Percentiles rank a stretch among this genome's conserved stretches.
phyloP scores from a whole-genome alignment of 2,329 filamentous ascomycete species.

The Capronia coronata region DNA sequence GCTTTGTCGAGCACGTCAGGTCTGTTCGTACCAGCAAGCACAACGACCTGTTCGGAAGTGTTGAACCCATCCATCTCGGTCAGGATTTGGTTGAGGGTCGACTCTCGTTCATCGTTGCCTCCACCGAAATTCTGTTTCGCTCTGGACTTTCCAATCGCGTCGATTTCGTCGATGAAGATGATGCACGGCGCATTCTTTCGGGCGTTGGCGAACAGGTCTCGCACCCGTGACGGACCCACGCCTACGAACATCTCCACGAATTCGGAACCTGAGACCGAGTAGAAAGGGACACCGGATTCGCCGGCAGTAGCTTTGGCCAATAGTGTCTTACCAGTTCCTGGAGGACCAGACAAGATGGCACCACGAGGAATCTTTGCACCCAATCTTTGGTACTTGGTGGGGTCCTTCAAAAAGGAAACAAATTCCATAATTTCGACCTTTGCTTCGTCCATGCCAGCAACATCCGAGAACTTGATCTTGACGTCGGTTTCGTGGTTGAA shows the following conservation, averaged over 20 bases:
- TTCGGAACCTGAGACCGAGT: conserved; percentile 95
- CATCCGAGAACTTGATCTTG: conserved; percentile 94
- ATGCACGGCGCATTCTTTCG: conserved; percentile 96
- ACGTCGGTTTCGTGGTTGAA: conserved; percentile 97
- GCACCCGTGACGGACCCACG: conserved; percentile 90
- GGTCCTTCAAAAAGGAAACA: conserved; percentile 91
- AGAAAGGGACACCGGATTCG: conserved; percentile 95
- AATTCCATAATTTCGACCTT: conserved; percentile 99
- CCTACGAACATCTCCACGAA: conserved; percentile 99
- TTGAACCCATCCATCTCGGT: conserved; percentile 99
- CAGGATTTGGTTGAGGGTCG: conserved; percentile 93
- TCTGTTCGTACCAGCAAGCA: conserved; percentile 92
- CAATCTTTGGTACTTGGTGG: conserved; percentile 83
- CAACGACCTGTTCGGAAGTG: conserved; percentile 90
- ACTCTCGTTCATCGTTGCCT: conserved; percentile 94
- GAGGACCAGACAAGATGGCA: conserved; percentile 93
- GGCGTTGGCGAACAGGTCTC: conserved; percentile 89
- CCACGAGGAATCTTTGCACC: conserved; percentile 97
- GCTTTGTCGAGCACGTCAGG: conserved; percentile 92
- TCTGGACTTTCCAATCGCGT: conserved; percentile 89
- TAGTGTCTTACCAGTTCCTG: conserved; percentile 95
- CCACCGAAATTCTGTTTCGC: conserved; percentile 76
- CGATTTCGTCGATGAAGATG: conserved; percentile 99
- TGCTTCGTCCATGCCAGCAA: conserved; percentile 96
- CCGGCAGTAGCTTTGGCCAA: conserved; percentile 95